These are phyloP conservation scores for Pseudisothecium myosuroides DNA, from an alignment of 225 moss, liverwort and hornwort genomes.

Conservation along the genomic window DNA sequence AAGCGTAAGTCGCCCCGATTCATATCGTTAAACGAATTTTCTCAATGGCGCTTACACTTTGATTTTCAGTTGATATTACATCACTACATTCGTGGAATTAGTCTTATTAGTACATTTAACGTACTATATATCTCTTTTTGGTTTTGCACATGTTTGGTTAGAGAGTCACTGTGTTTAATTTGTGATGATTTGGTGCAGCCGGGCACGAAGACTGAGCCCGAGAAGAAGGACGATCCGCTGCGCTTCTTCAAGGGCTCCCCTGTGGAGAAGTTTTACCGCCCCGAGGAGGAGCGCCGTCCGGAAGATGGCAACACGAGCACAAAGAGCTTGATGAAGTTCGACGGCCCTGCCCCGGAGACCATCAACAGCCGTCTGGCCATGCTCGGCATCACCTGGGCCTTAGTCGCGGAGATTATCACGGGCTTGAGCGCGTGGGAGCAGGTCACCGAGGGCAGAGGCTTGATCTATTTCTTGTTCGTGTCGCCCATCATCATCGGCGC, in stretches of 20 bases:
- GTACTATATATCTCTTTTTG: no score
- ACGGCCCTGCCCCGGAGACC: constrained; percentile 74
- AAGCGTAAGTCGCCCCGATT: not conserved
- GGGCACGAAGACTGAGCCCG: constrained; percentile 40
- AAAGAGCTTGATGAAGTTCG: constrained; percentile 60
- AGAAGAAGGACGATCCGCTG: constrained; percentile 19
- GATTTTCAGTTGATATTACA: not conserved
- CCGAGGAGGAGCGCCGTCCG: constrained; percentile 59
- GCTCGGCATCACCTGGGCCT: constrained; percentile 72
- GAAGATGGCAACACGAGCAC: constrained; percentile 49
- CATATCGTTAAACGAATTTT: not conserved
- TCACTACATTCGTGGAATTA: no score
- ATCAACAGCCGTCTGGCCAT: constrained; percentile 79
- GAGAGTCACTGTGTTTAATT: not conserved
- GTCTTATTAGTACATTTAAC: not conserved
- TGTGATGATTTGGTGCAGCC: constrained; percentile 16
- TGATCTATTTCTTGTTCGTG: constrained; percentile 52
- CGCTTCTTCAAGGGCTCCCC: constrained; percentile 22
- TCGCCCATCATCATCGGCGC: constrained; percentile 56
- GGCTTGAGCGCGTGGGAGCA: constrained; percentile 45
- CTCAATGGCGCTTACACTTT: not conserved
- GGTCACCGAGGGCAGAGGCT: constrained; percentile 30
- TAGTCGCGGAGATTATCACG: constrained; percentile 27
- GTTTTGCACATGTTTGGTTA: no score
- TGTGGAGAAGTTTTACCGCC: constrained; percentile 52